Evolutionary conservation across 306 rosid species (phyloP).

Genomic region (Trifolium dubium): DNA sequence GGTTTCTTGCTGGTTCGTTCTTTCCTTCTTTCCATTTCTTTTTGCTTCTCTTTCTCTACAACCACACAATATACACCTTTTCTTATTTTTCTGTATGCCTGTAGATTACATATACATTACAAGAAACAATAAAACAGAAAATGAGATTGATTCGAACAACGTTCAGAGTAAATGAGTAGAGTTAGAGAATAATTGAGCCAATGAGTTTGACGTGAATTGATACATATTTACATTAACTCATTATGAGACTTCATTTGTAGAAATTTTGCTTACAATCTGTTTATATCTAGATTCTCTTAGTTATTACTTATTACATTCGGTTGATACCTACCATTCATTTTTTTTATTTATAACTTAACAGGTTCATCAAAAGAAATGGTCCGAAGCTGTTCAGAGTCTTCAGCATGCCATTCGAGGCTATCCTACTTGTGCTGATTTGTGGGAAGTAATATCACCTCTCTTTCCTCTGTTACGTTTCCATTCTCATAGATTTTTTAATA

Average conservation of each 20-base stretch:
- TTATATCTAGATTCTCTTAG: constrained; percentile 2
- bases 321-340: constrained; percentile 5
- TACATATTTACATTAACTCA: no score
- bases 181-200: no score
- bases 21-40: neutral
- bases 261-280: constrained; percentile 16
- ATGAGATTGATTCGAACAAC: no score
- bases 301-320: constrained; percentile 23
- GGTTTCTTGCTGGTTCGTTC: constrained; percentile 75
- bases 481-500: neutral
- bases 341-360: constrained; percentile 33
- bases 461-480: neutral
- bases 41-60: no score
- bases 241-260: neutral
- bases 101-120: no score
- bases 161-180: no score
- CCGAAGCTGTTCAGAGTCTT: constrained; percentile 83
- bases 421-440: constrained; percentile 73
- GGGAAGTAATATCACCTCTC: constrained; percentile 68
- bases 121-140: no score
- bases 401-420: constrained; percentile 92
- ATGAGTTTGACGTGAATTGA: no score
- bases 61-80: no score
- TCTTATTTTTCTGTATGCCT: no score
- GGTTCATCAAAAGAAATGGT: constrained; percentile 72